Evolutionary conservation across 768 basidiomycete genomes (phyloP), one percentile per base, ranked within the genome.

Genomic region (Mycena vitilis): DNA sequence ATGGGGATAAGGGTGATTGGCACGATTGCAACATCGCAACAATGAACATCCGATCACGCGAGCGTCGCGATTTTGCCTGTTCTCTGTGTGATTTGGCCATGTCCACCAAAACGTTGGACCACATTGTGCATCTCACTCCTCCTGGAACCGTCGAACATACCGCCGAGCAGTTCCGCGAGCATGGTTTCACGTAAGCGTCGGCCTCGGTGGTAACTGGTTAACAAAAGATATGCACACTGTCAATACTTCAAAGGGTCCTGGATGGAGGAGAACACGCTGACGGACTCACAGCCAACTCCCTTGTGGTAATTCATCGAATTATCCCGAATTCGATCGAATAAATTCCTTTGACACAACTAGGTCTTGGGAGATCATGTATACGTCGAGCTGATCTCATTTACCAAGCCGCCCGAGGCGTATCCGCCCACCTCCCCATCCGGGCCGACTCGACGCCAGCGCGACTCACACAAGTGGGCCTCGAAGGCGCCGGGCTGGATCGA

Each of bases 121-220:
- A 93, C 70, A 87, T 93, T 64, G 85, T 93, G 0, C 88, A 92
- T 74, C 81, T 93, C n/a, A 89, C 89, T 0, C 87, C 91, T 0
- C 88, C 91, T 1, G 89, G 86, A 0, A 82, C 87, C 0, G 80
- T 92, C 12, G 74, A 82, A 22, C 76, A 84, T 40, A 84, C 82
- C 23, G 80, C 87, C 0, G 75, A 84, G 23, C 84, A 87, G 53
- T 92, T 91, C 68, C 80, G 80, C 22, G 73, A 82, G n/a, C 77
- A 91, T 5, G 92, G 91, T 7, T 92, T 93, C 84, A 86, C 81
- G 92, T 92, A 70, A 65, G 85, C 30, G 30, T 5, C 30, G 30
- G 30, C 5, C 30, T 30, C 30, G 30, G 30, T 30, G 30, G n/a
- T n/a, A n/a, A n/a, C n/a, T n/a, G n/a, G n/a, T n/a, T n/a, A 30